A percentile compares a stretch with the other conserved stretches of the same genome.
Evolutionary conservation across 768 basidiomycete genomes (phyloP).

Genomic region (Royoungia palumana): DNA sequence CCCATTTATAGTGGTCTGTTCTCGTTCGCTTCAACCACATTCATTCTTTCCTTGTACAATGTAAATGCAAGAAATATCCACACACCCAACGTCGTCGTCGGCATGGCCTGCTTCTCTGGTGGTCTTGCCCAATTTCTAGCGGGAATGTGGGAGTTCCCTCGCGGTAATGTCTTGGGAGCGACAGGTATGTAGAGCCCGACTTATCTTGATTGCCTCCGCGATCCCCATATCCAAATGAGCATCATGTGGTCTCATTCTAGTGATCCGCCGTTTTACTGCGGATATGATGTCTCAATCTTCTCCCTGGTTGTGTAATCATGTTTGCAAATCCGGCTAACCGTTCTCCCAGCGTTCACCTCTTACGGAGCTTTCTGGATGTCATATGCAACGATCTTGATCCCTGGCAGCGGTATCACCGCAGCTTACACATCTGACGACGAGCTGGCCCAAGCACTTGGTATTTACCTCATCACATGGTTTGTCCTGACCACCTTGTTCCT

Average conservation of each 20-base stretch:
- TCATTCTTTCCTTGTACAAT: conserved; percentile 77
- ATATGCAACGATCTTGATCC: conserved; percentile 69
- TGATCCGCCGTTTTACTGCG: not conserved
- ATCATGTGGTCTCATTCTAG: too few species aligned
- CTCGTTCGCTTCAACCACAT: conserved; percentile 80
- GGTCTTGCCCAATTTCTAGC: conserved; percentile 84
- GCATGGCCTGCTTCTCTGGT: conserved; percentile 83
- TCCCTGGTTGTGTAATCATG: not conserved
- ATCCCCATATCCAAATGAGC: not conserved
- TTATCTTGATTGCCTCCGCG: too few species aligned
- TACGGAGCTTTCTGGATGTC: conserved; percentile 92
- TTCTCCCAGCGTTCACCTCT: conserved; percentile 61
- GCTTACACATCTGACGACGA: conserved; percentile 46
- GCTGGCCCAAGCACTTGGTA: conserved; percentile 59
- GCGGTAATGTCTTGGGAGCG: conserved; percentile 67
- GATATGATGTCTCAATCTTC: too few species aligned
- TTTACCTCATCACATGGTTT: conserved; percentile 74
- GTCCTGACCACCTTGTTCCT: conserved; percentile 66
- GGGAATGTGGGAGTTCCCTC: conserved; percentile 84
- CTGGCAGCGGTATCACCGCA: conserved; percentile 56
- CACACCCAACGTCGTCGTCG: conserved; percentile 69
- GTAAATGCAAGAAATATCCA: conserved; percentile 49
- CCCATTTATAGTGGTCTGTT: conserved; percentile 57
- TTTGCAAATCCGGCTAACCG: not conserved
- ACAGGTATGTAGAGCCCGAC: conserved; percentile 55